A percentile compares a stretch with the other conserved stretches of the same genome.
Conservation (phyloP, 2,329 filamentous ascomycete genomes). For the Rutstroemia sp. region DNA sequence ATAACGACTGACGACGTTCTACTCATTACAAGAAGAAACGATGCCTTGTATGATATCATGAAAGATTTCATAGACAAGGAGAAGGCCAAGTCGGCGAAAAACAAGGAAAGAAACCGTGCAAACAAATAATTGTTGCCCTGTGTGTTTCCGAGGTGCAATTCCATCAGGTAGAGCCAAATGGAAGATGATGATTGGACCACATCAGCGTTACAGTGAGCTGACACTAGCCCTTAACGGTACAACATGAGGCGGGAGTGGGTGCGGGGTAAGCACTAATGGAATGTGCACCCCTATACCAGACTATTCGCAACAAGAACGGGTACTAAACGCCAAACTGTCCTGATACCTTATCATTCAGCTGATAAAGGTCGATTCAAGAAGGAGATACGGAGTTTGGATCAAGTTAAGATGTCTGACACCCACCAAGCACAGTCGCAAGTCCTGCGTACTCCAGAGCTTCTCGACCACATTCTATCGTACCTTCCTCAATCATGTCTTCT, state of each 20-base stretch:
- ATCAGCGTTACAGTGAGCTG: neutral
- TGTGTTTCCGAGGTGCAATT: too few species aligned
- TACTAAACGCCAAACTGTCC: too few species aligned
- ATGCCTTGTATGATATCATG: constrained; percentile 72
- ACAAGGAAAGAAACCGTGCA: constrained; percentile 5
- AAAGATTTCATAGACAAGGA: constrained; percentile 57
- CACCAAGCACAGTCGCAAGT: neutral
- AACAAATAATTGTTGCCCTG: constrained; percentile 4
- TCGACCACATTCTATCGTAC: constrained; percentile 1
- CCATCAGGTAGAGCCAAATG: too few species aligned
- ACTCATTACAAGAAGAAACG: constrained; percentile 78
- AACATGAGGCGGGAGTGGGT: neutral
- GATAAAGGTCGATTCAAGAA: neutral
- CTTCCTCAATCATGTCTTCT: constrained; percentile 6
- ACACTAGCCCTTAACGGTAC: neutral
- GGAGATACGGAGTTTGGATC: neutral
- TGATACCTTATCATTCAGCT: too few species aligned
- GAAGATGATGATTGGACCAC: too few species aligned
- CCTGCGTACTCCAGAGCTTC: constrained; percentile 5
- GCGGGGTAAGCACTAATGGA: neutral
- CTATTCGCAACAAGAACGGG: neutral
- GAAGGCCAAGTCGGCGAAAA: constrained; percentile 33
- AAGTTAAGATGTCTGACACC: neutral
- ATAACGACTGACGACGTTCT: constrained; percentile 83
- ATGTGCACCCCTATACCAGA: neutral